phyloP scores from a whole-genome alignment of 805 yeast genomes.

The Metschnikowia anglica region DNA sequence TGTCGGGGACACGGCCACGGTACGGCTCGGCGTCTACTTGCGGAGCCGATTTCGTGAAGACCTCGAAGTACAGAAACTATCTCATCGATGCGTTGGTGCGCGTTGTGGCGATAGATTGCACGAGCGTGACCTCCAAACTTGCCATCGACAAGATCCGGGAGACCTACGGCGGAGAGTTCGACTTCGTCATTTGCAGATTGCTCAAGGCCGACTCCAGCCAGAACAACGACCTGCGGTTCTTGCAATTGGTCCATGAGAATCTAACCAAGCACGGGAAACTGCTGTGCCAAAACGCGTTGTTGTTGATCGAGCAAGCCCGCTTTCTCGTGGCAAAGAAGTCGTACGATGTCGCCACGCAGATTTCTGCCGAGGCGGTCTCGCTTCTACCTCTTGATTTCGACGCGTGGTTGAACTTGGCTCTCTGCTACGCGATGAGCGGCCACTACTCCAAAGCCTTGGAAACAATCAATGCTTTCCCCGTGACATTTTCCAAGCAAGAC shows the following conservation, averaged over 20 bases:
- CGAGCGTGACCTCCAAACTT: conserved; percentile 25
- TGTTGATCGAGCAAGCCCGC: conserved; percentile 61
- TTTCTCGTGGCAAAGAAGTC: conserved; percentile 56
- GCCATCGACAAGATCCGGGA: conserved; percentile 41
- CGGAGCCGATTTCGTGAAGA: conserved; percentile 29
- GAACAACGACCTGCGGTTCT: conserved; percentile 50
- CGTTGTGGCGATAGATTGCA: conserved; percentile 41
- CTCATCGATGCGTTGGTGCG: conserved; percentile 52
- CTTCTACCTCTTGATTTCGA: conserved; percentile 75
- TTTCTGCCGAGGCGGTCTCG: conserved; percentile 60
- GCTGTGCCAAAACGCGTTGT: conserved; percentile 53
- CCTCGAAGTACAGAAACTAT: conserved; percentile 45
- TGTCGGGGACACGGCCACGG: conserved; percentile 44
- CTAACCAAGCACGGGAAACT: conserved; percentile 5
- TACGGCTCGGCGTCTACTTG: conserved; percentile 34
- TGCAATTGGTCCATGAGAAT: conserved; percentile 38
- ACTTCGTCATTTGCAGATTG: conserved; percentile 41
- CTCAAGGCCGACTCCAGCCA: conserved; percentile 27
- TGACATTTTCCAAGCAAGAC: conserved; percentile 28
- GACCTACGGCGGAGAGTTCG: conserved; percentile 18
- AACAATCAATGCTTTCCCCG: conserved; percentile 73
- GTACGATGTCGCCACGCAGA: conserved; percentile 53
- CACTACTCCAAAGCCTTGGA: conserved; percentile 61
- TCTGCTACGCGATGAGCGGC: conserved; percentile 54
- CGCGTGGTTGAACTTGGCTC: conserved; percentile 66